A percentile compares a stretch with the other conserved stretches of the same genome.
These are phyloP conservation scores for Orychophragmus violaceus DNA, from an alignment of 345 rosid genomes.

Conservation along the genomic window DNA sequence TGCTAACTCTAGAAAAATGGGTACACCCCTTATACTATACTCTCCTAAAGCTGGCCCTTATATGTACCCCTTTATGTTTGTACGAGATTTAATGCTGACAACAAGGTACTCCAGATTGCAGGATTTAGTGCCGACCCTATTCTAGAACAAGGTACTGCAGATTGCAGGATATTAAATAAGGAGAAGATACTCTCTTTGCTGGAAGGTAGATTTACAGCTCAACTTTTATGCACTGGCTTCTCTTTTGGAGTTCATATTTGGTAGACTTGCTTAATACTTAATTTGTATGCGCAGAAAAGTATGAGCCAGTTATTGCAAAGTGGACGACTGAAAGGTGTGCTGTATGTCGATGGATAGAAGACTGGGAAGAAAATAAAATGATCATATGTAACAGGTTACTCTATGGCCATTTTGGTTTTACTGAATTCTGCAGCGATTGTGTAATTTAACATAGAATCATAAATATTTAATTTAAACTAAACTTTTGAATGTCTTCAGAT, in stretches of 20 bases:
- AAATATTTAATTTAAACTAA: conserved; percentile 3
- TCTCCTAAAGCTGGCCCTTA: not conserved
- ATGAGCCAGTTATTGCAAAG: conserved; percentile 64
- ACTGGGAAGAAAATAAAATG: conserved; percentile 96
- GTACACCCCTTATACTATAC: conserved; percentile 37
- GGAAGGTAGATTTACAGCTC: conserved; percentile 44
- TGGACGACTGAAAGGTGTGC: conserved; percentile 99
- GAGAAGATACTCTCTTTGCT: conserved; percentile 55
- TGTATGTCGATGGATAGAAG: conserved; percentile 98
- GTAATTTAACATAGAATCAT: not conserved
- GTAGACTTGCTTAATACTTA: conserved; percentile 12
- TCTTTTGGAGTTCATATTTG: not conserved
- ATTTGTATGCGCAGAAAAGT: conserved; percentile 52
- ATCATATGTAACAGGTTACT: conserved; percentile 86
- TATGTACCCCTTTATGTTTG: not conserved
- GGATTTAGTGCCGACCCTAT: conserved; percentile 14
- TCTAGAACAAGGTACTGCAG: conserved; percentile 11
- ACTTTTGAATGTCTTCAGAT: conserved; percentile 44
- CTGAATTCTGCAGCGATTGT: not conserved
- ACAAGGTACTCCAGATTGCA: conserved; percentile 16
- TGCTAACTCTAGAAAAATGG: conserved; percentile 79
- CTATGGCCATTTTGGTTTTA: not conserved
- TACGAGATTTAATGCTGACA: conserved; percentile 9
- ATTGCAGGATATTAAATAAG: conserved; percentile 46
- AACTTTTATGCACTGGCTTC: not conserved